Percentiles rank a stretch among this genome's conserved stretches.
These are phyloP conservation scores for Boletus sp. DNA, from an alignment of 768 basidiomycete genomes.

Conservation along the genomic window DNA sequence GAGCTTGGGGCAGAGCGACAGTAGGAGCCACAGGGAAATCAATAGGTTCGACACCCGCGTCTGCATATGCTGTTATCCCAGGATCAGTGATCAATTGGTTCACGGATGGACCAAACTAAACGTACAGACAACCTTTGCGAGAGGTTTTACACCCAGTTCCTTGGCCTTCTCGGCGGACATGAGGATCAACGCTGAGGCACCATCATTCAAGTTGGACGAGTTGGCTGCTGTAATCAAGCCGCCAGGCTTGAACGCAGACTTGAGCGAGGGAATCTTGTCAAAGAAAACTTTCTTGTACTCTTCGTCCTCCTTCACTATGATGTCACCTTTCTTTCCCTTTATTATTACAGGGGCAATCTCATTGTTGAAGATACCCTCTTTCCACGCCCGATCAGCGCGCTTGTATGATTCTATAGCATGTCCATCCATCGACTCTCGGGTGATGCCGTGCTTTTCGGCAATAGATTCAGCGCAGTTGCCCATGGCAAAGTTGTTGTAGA, in stretches of 20 bases:
- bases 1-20: conserved; percentile 82
- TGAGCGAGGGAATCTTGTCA: conserved; percentile 88
- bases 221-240: conserved; percentile 96
- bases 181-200: conserved; percentile 92
- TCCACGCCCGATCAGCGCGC: conserved; percentile 91
- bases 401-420: conserved; percentile 95
- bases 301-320: conserved; percentile 89
- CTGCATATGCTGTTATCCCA: conserved; percentile 75
- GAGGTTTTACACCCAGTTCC: conserved; percentile 85
- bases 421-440: conserved; percentile 83
- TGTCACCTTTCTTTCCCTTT: conserved; percentile 93
- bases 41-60: conserved; percentile 94
- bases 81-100: conserved; percentile 3
- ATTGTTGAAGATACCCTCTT: conserved; percentile 74
- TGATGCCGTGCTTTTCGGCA: conserved; percentile 78
- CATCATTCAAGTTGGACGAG: conserved; percentile 92
- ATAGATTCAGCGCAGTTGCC: conserved; percentile 93
- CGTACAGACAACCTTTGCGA: conserved; percentile 94
- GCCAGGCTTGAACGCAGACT: conserved; percentile 86
- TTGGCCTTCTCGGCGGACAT: conserved; percentile 92
- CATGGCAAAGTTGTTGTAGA: conserved; percentile 98
- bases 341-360: conserved; percentile 91
- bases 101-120: conserved; percentile 11
- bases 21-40: conserved; percentile 97
- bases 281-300: conserved; percentile 97